phyloP scores from a whole-genome alignment of 495 filamentous ascomycete genomes.

The Aspergillus egyptiacus region DNA sequence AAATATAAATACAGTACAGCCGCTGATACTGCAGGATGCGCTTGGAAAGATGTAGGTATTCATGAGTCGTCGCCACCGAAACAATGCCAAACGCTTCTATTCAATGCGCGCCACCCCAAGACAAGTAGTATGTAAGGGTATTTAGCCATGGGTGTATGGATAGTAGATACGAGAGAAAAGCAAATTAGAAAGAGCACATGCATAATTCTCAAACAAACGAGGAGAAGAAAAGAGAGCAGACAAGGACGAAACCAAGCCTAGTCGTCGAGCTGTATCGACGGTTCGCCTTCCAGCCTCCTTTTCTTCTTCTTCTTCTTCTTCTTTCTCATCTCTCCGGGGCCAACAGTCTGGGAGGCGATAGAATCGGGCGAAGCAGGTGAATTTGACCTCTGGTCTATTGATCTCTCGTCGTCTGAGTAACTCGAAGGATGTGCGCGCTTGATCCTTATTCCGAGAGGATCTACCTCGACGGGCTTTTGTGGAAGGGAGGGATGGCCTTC shows the following conservation, averaged over 20 bases:
- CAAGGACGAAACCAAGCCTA: background rate
- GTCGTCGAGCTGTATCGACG: background rate
- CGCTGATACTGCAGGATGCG: background rate
- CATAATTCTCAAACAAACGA: background rate
- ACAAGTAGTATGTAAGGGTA: background rate
- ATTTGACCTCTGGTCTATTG: background rate
- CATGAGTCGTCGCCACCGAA: constrained; percentile 5
- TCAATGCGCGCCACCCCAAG: background rate
- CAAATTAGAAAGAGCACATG: background rate
- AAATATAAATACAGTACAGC: too few species aligned
- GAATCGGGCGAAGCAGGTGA: constrained; percentile 3
- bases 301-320: constrained; percentile 17
- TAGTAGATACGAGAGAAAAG: background rate
- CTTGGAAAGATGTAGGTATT: background rate
- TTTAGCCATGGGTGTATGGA: background rate
- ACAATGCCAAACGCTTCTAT: constrained; percentile 1
- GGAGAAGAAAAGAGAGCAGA: background rate
- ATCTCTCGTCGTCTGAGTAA: constrained; percentile 15
- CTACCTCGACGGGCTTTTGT: background rate
- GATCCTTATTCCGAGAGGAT: background rate
- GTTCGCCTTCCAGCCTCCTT: background rate
- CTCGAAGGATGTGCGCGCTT: background rate
- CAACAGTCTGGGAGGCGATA: background rate
- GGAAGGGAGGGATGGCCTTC: background rate
- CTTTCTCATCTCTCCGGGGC: constrained; percentile 2